These are phyloP conservation scores for Amanita rubescens DNA, from an alignment of 768 basidiomycete genomes.

Conservation along the genomic window DNA sequence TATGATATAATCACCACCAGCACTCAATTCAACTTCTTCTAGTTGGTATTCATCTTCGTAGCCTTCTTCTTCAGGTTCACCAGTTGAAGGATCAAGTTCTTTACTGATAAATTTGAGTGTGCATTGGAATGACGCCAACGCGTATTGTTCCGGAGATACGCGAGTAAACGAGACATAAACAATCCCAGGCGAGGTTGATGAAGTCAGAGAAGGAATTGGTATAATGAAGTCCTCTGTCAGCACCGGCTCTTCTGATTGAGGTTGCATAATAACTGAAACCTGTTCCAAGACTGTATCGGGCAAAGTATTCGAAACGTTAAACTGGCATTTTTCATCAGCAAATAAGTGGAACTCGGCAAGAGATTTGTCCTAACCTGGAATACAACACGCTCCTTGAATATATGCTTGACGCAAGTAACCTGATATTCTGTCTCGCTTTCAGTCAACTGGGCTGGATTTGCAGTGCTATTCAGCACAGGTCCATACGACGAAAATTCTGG, in stretches of 20 bases:
- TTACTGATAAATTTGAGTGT: slow-evolving; percentile 94
- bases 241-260: slow-evolving; percentile 61
- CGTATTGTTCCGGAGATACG: slow-evolving; percentile 67
- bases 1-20: slow-evolving; percentile 89
- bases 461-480: slow-evolving; percentile 77
- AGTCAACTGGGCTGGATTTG: slow-evolving; percentile 75
- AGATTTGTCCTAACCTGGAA: slow-evolving; percentile 68
- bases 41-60: slow-evolving; percentile 98
- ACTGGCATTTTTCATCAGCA: slow-evolving; percentile 40
- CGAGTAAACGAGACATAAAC: slow-evolving; percentile 95
- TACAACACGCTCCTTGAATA: slow-evolving; percentile 91
- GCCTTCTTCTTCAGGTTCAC: slow-evolving; percentile 96
- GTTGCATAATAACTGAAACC: slow-evolving; percentile 89
- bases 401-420: slow-evolving; percentile 93
- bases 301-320: slow-evolving; percentile 95
- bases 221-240: slow-evolving; percentile 95
- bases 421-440: slow-evolving; percentile 98
- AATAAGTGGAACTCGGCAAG: not conserved
- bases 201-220: slow-evolving; percentile 61
- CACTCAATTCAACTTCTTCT: slow-evolving; percentile 91
- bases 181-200: slow-evolving; percentile 69
- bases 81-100: slow-evolving; percentile 92
- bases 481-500: slow-evolving; percentile 86
- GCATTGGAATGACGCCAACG: slow-evolving; percentile 80
- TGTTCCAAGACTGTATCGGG: slow-evolving; percentile 93